Conservation (phyloP, 257 asterid species). For the Asclepias syriaca region DNA sequence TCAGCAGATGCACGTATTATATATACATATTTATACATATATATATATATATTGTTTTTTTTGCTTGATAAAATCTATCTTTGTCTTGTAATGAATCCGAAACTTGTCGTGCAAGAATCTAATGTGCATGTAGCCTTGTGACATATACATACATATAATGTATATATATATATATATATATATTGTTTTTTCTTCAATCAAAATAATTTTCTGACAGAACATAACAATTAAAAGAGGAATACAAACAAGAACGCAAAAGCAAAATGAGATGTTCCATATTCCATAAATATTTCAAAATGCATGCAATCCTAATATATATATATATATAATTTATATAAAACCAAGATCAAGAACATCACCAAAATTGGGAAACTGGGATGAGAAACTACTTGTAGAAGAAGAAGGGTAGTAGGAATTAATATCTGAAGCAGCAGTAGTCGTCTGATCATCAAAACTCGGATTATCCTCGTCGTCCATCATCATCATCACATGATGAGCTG, state of each 20-base stretch:
- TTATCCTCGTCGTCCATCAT: background rate
- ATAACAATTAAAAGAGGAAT: conserved; percentile 1
- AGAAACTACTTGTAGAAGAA: conserved; percentile 22
- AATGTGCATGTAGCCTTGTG: background rate
- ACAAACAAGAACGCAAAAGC: background rate
- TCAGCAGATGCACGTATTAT: background rate
- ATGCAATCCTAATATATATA: too few relatives aligned
- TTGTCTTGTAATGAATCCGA: background rate
- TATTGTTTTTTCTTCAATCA: too few relatives aligned
- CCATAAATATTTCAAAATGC: background rate
- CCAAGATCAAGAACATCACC: conserved; percentile 54
- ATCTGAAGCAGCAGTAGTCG: conserved; percentile 14
- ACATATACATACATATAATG: too few relatives aligned
- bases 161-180: too few relatives aligned
- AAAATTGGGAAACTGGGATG: conserved; percentile 31
- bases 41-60: background rate
- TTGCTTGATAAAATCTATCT: background rate
- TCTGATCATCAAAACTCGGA: conserved; percentile 18
- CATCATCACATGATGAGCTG: background rate
- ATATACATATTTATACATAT: background rate
- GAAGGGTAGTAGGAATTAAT: conserved; percentile 8
- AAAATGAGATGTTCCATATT: background rate
- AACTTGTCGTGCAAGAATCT: conserved; percentile 6
- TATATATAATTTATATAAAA: conserved; percentile 5
- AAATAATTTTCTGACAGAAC: conserved; percentile 6